Conservation (phyloP, 225 moss, liverwort and hornwort species). For the Climacium dendroides region DNA sequence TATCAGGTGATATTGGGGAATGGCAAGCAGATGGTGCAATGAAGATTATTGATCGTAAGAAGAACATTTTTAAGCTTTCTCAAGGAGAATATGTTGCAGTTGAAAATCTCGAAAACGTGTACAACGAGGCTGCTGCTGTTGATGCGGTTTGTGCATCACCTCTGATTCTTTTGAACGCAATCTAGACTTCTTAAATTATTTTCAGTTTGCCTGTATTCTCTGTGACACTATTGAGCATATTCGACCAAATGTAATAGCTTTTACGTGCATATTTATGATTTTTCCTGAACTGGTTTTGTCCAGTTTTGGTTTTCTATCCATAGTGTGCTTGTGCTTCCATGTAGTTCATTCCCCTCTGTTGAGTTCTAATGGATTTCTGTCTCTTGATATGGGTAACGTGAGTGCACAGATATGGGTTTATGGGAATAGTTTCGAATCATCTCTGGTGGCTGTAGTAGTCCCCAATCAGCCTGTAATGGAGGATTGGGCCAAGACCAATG, state of each 20-base stretch:
- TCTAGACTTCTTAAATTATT: neutral
- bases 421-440: constrained; percentile 73
- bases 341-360: neutral
- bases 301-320: neutral
- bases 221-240: neutral
- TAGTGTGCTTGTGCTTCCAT: neutral
- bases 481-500: constrained; percentile 47
- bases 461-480: constrained; percentile 34
- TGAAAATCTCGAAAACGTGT: constrained; percentile 57
- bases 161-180: neutral
- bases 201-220: neutral
- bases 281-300: neutral
- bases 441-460: constrained; percentile 55
- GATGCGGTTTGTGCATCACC: constrained; percentile 22
- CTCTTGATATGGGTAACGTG: neutral
- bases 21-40: constrained; percentile 75
- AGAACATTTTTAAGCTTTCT: constrained; percentile 85
- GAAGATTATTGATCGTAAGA: constrained; percentile 87
- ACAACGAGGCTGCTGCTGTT: constrained; percentile 22
- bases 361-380: neutral
- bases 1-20: constrained; percentile 74
- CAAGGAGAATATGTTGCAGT: constrained; percentile 87
- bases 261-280: neutral
- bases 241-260: neutral
- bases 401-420: constrained; percentile 71